Percentiles rank a stretch among this genome's conserved stretches.
Evolutionary conservation across 2,329 filamentous ascomycete species (phyloP).

Genomic region (Paecilomyces formosus): DNA sequence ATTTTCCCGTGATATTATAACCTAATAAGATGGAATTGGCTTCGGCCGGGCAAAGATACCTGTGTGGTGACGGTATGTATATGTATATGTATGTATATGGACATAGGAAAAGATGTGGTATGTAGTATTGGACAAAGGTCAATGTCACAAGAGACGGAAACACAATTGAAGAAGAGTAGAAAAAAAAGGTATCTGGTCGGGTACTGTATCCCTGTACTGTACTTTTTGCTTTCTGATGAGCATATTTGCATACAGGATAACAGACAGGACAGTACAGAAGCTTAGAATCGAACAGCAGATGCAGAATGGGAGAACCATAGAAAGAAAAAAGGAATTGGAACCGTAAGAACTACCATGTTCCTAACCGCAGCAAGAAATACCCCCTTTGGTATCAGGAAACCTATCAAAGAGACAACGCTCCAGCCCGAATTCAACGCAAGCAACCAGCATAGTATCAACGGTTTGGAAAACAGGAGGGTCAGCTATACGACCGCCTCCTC

Average conservation of each 20-base stretch:
- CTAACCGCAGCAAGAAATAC: not conserved
- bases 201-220: not conserved
- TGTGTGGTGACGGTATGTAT: too few species aligned
- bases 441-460: not conserved
- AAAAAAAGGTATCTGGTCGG: not conserved
- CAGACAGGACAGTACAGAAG: not conserved
- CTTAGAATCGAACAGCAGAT: not conserved
- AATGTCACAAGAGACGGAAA: not conserved
- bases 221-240: not conserved
- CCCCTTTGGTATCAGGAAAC: conserved; percentile 1
- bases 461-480: not conserved
- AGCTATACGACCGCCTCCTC: not conserved
- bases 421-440: not conserved
- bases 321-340: not conserved
- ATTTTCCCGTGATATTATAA: too few species aligned
- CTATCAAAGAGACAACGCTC: not conserved
- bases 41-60: too few species aligned
- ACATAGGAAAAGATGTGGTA: not conserved
- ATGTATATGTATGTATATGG: too few species aligned
- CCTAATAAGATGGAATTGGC: too few species aligned
- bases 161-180: not conserved
- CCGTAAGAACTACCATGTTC: not conserved
- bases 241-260: not conserved
- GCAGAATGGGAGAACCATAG: not conserved
- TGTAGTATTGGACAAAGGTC: not conserved